Percentiles rank a stretch among this genome's conserved stretches.
Evolutionary conservation across 257 asterid genomes (phyloP).

Genomic region (Ajuga chamaepitys): DNA sequence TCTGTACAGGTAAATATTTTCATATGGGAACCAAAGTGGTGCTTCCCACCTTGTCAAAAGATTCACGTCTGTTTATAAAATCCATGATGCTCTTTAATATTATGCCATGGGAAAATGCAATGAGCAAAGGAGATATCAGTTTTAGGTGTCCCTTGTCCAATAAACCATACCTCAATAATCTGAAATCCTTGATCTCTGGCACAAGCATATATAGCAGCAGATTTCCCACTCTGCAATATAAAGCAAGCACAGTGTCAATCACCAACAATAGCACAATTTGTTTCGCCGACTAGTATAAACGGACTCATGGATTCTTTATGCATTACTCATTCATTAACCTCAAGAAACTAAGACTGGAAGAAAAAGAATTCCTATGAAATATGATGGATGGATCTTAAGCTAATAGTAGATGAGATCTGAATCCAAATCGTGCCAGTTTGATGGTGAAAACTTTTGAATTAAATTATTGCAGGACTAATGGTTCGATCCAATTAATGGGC

Average conservation of each 20-base stretch:
- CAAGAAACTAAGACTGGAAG: conserved; percentile 1
- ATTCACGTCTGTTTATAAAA: not conserved
- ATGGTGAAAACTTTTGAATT: not conserved
- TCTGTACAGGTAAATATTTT: not conserved
- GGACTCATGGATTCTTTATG: not conserved
- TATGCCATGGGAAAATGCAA: not conserved
- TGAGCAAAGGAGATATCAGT: not conserved
- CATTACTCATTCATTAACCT: not conserved
- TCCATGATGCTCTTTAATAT: not conserved
- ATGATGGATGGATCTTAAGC: not conserved
- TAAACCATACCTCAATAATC: conserved; percentile 74
- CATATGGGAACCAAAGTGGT: not conserved
- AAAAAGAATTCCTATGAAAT: not conserved
- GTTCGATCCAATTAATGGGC: not conserved
- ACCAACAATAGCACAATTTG: not conserved
- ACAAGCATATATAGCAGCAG: conserved; percentile 96
- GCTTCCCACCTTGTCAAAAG: not conserved
- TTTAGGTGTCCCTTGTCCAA: not conserved
- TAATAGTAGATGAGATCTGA: conserved; percentile 1
- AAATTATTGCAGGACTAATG: not conserved
- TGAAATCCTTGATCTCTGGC: conserved; percentile 96
- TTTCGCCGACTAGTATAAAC: conserved; percentile 1
- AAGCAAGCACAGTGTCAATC: conserved; percentile 19
- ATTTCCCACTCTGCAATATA: conserved; percentile 81
- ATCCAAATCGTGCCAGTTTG: not conserved